phyloP scores from a whole-genome alignment of 176 grass and related monocot genomes.

The Carex scoparia region DNA sequence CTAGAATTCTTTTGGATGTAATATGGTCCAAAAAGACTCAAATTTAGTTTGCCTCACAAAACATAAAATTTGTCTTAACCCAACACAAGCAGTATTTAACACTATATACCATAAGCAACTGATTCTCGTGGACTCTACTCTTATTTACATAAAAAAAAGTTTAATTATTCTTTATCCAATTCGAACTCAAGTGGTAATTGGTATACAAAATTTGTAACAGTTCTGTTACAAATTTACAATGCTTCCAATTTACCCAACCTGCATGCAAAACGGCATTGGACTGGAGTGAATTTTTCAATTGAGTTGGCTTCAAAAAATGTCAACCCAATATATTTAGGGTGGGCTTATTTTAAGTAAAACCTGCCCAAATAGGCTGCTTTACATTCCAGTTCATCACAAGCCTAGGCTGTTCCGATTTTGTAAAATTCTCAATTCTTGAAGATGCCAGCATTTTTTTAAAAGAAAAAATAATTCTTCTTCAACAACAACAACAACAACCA shows the following conservation, averaged over 20 bases:
- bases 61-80: too few species aligned
- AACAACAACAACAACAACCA: too few species aligned
- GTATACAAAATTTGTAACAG: background rate
- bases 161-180: background rate
- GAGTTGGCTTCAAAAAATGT: background rate
- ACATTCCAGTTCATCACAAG: background rate
- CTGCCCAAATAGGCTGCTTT: background rate
- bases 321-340: background rate
- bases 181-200: background rate
- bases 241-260: too few species aligned
- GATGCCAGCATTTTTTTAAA: too few species aligned
- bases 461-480: too few species aligned
- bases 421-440: background rate
- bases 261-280: background rate
- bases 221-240: too few species aligned
- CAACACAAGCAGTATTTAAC: too few species aligned
- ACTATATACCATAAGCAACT: background rate
- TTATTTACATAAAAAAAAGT: background rate
- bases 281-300: background rate
- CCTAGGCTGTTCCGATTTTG: background rate
- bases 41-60: too few species aligned
- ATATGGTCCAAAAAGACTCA: too few species aligned
- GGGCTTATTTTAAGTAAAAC: background rate
- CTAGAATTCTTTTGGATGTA: background rate
- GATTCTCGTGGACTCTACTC: background rate